Base-by-base conservation (phyloP, 1,284 basidiomycete genomes). In the Puccinia coronata region DNA sequence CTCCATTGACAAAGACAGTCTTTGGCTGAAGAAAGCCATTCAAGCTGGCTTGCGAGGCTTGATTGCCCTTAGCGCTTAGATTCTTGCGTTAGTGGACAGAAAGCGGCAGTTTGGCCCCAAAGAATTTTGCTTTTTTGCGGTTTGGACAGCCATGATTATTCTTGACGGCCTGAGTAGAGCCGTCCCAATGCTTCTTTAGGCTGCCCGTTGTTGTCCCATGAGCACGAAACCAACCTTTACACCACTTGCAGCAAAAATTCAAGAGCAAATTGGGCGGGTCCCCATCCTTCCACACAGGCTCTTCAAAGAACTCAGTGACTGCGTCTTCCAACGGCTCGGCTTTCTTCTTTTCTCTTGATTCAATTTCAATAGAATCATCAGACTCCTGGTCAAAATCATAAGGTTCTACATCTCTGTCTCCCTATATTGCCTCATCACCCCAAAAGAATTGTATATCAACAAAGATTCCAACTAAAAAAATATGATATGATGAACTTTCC, bases 151-250 rank as follows among this genome's bases (percentile, higher is more conserved):
- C 67, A 6, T 41, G 25, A 43, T 20, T 43, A 47, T 70, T 70
- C 12, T 51, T 43, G 28, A 43, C 67, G 11, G 41, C 67, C 36
- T 70, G 67, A n/a, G 39, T 70, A n/a, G 41, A 70, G 11, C 67
- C 67, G 47, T 70, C 39, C 0, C 39, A 31, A 43, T 70, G 67
- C 41, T 43, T 41, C 31, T 70, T 67, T 9, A 70, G 18, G 39
- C 47, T 70, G 3, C 67, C 39, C 16, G 36, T 70, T 5, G 55
- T 57, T 5, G 51, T 28, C 55, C 55, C 55, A 28, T 57, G n/a
- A 11, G 9, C 8, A n/a, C 55, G 25, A 57, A 57, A 57, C 55
- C 55, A 57, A 28, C 55, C 55, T 57, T 23, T 57, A 57, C 55
- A 57, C 55, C 55, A 57, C 55, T 57, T 57, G n/a, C 55, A 25